Conservation (phyloP, 2,329 filamentous ascomycete genomes). For the Penicillium sp. region DNA sequence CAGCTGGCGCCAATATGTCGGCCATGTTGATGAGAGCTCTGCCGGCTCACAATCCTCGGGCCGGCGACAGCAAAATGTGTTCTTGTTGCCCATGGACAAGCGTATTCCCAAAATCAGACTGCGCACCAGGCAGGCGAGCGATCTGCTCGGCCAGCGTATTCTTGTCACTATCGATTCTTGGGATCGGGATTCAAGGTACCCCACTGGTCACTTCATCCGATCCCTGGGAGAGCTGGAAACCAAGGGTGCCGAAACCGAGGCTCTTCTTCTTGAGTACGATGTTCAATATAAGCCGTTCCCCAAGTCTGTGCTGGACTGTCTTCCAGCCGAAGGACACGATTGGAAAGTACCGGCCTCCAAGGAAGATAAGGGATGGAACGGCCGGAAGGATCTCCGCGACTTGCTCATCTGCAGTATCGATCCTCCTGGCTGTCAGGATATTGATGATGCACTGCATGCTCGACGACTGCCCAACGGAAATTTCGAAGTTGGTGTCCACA, state of each 20-base stretch:
- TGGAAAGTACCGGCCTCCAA: constrained; percentile 85
- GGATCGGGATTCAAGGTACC: constrained; percentile 91
- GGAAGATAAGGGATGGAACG: constrained; percentile 83
- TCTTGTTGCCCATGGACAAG: constrained; percentile 97
- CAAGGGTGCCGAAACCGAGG: constrained; percentile 97
- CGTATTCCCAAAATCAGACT: constrained; percentile 94
- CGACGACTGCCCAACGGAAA: constrained; percentile 85
- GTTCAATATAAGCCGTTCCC: constrained; percentile 98
- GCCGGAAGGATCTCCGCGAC: constrained; percentile 77
- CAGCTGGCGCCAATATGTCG: constrained; percentile 98
- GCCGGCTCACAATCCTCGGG: constrained; percentile 74
- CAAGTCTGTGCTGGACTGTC: constrained; percentile 89
- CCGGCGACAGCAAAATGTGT: constrained; percentile 86
- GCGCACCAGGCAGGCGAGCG: constrained; percentile 83
- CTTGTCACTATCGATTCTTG: constrained; percentile 92
- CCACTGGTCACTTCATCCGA: constrained; percentile 89
- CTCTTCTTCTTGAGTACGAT: constrained; percentile 89
- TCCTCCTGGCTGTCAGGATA: constrained; percentile 93
- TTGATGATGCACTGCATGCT: constrained; percentile 94
- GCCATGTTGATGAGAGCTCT: constrained; percentile 87
- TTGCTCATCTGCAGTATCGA: constrained; percentile 97
- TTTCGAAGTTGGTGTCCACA: constrained; percentile 94
- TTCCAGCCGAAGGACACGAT: constrained; percentile 86
- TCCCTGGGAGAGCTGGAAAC: constrained; percentile 92
- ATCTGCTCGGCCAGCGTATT: constrained; percentile 87